Evolutionary conservation across 495 filamentous ascomycete genomes (phyloP).

Genomic region (Halenospora varia): DNA sequence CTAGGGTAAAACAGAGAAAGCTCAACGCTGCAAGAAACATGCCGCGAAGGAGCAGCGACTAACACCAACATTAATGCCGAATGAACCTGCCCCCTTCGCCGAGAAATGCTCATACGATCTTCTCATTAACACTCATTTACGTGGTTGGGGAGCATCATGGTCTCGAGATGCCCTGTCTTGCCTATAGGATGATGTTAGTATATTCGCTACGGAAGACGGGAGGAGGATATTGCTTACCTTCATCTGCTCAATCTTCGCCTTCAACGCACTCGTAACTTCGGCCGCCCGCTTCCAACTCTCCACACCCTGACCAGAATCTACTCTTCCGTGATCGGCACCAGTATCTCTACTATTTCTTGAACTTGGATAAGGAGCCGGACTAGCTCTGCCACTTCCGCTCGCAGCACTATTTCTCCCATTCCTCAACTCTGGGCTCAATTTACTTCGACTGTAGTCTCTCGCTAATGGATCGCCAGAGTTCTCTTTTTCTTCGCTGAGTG

Average conservation of each 20-base stretch:
- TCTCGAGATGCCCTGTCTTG: constrained; percentile 24
- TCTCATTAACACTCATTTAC: not conserved
- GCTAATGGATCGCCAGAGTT: constrained; percentile 49
- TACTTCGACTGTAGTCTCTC: constrained; percentile 35
- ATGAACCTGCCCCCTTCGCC: constrained; percentile 1
- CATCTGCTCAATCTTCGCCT: constrained; percentile 87
- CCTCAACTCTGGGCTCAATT: constrained; percentile 48
- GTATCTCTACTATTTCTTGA: constrained; percentile 21
- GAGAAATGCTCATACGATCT: constrained; percentile 1
- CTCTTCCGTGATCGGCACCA: constrained; percentile 26
- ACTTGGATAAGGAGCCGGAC: constrained; percentile 21
- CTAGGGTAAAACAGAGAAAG: too few relatives aligned
- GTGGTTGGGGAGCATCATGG: constrained; percentile 5
- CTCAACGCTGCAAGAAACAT: too few relatives aligned
- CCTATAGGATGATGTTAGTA: constrained; percentile 12
- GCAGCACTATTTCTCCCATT: constrained; percentile 30
- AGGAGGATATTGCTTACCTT: constrained; percentile 36
- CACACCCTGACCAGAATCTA: constrained; percentile 51
- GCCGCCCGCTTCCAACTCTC: constrained; percentile 98
- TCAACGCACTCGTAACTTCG: constrained; percentile 97
- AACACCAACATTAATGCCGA: constrained; percentile 4
- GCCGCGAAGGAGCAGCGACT: too few relatives aligned
- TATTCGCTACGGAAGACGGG: not conserved
- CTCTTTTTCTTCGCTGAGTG: constrained; percentile 80
- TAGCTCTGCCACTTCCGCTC: constrained; percentile 28